Evolutionary conservation across 2,329 filamentous ascomycete genomes (phyloP).

Genomic region (Paraconiothyrium brasiliense): DNA sequence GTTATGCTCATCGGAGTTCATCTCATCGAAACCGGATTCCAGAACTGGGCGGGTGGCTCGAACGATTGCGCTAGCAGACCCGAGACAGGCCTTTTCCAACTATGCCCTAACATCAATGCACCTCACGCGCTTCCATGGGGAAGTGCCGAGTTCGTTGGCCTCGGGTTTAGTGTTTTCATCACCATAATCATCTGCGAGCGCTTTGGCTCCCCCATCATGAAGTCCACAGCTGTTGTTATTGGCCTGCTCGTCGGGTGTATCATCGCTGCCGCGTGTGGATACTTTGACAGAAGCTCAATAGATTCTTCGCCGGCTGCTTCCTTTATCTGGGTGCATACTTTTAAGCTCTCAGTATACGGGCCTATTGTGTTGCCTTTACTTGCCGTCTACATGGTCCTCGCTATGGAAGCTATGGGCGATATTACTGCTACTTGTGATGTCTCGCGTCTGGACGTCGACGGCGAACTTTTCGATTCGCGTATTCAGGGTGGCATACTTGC

Average conservation of each 20-base stretch:
- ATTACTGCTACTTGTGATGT: slow-evolving; percentile 86
- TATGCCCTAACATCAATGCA: slow-evolving; percentile 70
- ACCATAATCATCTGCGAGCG: slow-evolving; percentile 83
- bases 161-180: slow-evolving; percentile 82
- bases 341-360: slow-evolving; percentile 75
- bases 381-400: slow-evolving; percentile 70
- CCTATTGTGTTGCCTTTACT: slow-evolving; percentile 78
- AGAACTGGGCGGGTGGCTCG: slow-evolving; percentile 80
- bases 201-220: slow-evolving; percentile 86
- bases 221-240: slow-evolving; percentile 78
- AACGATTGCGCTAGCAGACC: slow-evolving; percentile 63
- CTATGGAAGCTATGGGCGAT: slow-evolving; percentile 82
- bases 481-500: slow-evolving; percentile 83
- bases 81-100: slow-evolving; percentile 63
- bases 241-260: slow-evolving; percentile 80
- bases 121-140: slow-evolving; percentile 80
- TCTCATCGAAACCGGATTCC: slow-evolving; percentile 75
- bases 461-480: slow-evolving; percentile 75
- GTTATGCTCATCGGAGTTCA: slow-evolving; percentile 77
- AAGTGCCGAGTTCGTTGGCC: slow-evolving; percentile 77
- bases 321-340: slow-evolving; percentile 83
- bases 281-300: slow-evolving; percentile 79
- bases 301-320: slow-evolving; percentile 74
- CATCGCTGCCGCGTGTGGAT: slow-evolving; percentile 79
- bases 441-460: slow-evolving; percentile 77